Base-by-base conservation (phyloP, 768 basidiomycete species). In the Fomitopsis serialis region DNA sequence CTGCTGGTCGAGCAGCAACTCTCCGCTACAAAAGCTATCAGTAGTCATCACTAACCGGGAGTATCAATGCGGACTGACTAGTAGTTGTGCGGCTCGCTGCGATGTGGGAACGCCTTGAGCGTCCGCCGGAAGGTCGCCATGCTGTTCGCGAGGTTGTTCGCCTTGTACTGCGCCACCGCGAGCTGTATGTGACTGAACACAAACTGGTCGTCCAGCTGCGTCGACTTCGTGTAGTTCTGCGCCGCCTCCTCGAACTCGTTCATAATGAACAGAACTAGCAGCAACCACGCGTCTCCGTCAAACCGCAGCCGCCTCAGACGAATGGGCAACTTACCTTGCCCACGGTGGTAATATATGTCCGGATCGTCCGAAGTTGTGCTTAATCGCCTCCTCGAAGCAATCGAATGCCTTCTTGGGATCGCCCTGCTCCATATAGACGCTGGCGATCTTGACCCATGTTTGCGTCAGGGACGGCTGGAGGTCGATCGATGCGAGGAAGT, bases 301-400 rank as follows among this genome's bases (percentile, higher is more conserved):
- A 52, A 22, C 40, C 40, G 15, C 40, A n/a, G 21, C 40, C 40
- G 5, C 17, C 40, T 6, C 7, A 5, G 17, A 17, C 7, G 6
- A 13, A 27, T 32, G 29, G 6, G 29, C 29, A 32, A 29, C 77
- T 45, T 46, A 89, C 91, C 91, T 77, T 99, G 97, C 43, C 96
- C 97, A 61, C 95, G 92, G 68, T 99, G 97, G 71, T 99, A 99
- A 75, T 92, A 98, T 53, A 97, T 92, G 69, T 98, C 96, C 0
- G 96, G 87, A 70, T 98, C 95, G 45, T 84, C 74, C n/a, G 6
- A 85, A 73, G 62, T 98, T 85, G 60, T 88, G 80, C 61, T 78
- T 76, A 65, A 93, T 86, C 1, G 97, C 97, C 57, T 87, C 77
- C 42, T 96, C 94, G 66, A 98, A 98, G 66, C 88, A 90, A 54